These are phyloP conservation scores for Cyberlindnera subsufficiens DNA, from an alignment of 805 yeast species.

Conservation along the genomic window DNA sequence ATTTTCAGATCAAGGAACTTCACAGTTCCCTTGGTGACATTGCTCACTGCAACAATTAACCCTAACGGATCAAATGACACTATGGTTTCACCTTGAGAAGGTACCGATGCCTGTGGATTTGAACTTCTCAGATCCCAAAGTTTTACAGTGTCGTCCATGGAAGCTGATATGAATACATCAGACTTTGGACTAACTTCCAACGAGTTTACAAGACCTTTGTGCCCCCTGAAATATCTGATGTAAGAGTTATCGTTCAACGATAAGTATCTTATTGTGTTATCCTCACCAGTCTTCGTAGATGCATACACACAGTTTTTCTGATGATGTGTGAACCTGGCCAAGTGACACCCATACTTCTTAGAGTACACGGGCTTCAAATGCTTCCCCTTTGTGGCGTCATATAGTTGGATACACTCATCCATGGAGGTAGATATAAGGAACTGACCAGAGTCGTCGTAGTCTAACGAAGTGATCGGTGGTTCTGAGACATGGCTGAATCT, in stretches of 20 bases:
- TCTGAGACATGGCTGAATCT: constrained; percentile 42
- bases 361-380: constrained; percentile 66
- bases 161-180: constrained; percentile 59
- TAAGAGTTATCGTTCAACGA: constrained; percentile 74
- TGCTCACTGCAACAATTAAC: constrained; percentile 66
- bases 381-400: constrained; percentile 66
- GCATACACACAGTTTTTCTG: constrained; percentile 73
- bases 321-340: constrained; percentile 78
- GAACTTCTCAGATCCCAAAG: constrained; percentile 81
- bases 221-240: constrained; percentile 84
- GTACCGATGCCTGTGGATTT: constrained; percentile 56
- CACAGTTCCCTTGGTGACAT: constrained; percentile 36
- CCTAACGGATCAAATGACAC: constrained; percentile 84
- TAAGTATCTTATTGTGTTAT: constrained; percentile 69
- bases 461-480: constrained; percentile 55
- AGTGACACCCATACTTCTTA: constrained; percentile 88
- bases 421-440: constrained; percentile 69
- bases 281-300: constrained; percentile 64
- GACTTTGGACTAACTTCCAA: constrained; percentile 68
- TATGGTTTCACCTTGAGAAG: constrained; percentile 47
- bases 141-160: constrained; percentile 74
- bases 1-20: constrained; percentile 57
- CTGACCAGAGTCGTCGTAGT: constrained; percentile 81
- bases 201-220: constrained; percentile 66
- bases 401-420: constrained; percentile 79